Evolutionary conservation across 805 yeast genomes (phyloP), one percentile per base, ranked within the genome.

Genomic region (Ogataea dorogensis): DNA sequence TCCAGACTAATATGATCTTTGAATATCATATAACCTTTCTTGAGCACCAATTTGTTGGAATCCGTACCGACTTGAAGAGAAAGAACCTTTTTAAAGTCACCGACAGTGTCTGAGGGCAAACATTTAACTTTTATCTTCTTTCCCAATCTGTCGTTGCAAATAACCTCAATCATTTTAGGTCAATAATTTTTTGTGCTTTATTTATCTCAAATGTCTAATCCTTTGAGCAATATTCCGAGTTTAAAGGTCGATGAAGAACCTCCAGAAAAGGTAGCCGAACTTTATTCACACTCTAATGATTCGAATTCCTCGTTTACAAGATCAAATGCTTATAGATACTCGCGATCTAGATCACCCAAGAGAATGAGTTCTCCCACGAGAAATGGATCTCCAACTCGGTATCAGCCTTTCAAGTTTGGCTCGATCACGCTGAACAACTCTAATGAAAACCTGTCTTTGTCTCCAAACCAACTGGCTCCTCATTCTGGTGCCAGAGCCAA

Each of bases 1-100:
- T 83, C 96, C 28, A 91, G 67, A 1, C 89, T 72, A 37, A 91
- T 91, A 56, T 89, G 97, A 53, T 91, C 93, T 56, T 93, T 93
- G 58, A 77, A 79, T 0, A 85, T 75, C 47, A 77, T 81, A 52
- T 87, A 81, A 1, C 97, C 96, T 54, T 86, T 89, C 59, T 87
- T 89, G 44, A 91, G 67, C 0, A 84, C 76, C 38, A 81, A 59
- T 46, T 77, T 78, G 14, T 79, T 84, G 13, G 76, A 65, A 1
- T 80, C 61, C 2, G 87, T 80, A 1, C 96, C 96, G 13, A 86
- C 74, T 59, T 91, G 98, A 7, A 87, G 65, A 0, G 89, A 81
- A 7, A 93, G 60, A 2, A 91, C 75, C 57, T 81, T 80, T 64
- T 93, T 91, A 61, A 93, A 83, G 54, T 93, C 98, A 2, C 93